phyloP scores from a whole-genome alignment of 306 rosid species.

The Casuarina equisetifolia region DNA sequence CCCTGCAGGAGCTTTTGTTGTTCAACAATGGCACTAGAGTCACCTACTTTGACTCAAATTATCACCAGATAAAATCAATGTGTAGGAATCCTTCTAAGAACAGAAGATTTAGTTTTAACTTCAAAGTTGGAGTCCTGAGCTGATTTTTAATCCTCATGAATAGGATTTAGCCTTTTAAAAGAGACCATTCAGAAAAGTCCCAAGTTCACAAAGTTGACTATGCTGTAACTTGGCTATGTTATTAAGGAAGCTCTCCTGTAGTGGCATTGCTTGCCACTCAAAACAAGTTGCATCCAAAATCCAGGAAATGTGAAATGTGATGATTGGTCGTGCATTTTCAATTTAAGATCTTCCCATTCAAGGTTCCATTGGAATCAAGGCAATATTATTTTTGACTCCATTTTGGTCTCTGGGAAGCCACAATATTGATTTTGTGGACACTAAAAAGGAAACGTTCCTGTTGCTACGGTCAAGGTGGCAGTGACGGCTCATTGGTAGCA shows the following conservation, averaged over 20 bases:
- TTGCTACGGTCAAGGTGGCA: neutral
- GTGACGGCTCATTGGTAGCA: neutral
- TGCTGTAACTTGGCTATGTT: neutral
- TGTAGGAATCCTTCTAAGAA: neutral
- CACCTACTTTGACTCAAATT: neutral
- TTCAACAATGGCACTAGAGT: no score
- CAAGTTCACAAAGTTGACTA: neutral
- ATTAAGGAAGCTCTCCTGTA: neutral
- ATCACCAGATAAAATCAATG: neutral
- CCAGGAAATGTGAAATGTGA: neutral
- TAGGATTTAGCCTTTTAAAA: neutral
- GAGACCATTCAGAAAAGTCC: neutral
- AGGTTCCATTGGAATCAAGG: neutral
- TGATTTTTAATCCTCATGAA: neutral
- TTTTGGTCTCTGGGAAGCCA: no score
- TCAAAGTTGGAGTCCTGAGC: neutral
- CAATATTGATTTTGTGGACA: no score
- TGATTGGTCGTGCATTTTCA: neutral
- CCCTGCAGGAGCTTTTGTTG: no score
- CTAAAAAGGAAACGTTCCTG: neutral
- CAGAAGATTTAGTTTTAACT: neutral
- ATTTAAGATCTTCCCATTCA: neutral
- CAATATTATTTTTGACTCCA: neutral
- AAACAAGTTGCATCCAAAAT: neutral
- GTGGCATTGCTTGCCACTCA: neutral